Base-by-base conservation (phyloP, 2,329 filamentous ascomycete species). In the Xylaria sp. region DNA sequence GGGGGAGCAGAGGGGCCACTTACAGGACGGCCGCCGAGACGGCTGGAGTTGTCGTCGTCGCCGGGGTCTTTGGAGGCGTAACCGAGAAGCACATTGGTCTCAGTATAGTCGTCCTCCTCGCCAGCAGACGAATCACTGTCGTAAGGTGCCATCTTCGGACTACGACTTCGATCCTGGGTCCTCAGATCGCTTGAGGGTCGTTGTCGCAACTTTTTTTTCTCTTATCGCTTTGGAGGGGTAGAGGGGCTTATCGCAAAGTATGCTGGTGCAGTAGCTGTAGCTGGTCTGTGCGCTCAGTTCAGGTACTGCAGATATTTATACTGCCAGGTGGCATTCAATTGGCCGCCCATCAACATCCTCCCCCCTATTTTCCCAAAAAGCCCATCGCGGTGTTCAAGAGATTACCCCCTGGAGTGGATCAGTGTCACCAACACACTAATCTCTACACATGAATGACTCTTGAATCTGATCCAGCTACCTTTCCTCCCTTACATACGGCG, bases 61-160 rank as follows among this genome's bases (percentile, higher is more conserved):
- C 87, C 88, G 13, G 85, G 76, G 50, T 96, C 90, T 69, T 87
- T 86, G 1, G 90, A 89, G 2, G 91, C 90, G 71, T 96, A 99
- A 4, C 94, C 94, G 11, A 99, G 82, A 1, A 97, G 83, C 2
- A 97, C 92, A 62, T 89, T 91, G 6, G 94, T 97, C 71, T 91
- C 88, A 17, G 86, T 88, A 57, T 85, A 91, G 43, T 85, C 81
- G 5, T 84, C 82, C 13, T 85, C 81, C 52, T 85, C 87, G 40
- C 84, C 89, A 22, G 80, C 85, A 0, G 90, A 93, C 1, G 88
- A 91, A 66, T 97, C 92, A 69, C 90, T 95, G 65, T 96, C 91
- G 75, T 96, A 95, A 3, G 65, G 61, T 13, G 64, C 64, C 68
- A 71, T 71, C 6, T 44, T 50, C n/a, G 0, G 39, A 16, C 22